Evolutionary conservation across 495 filamentous ascomycete genomes (phyloP).

Genomic region (Talaromyces wortmannii): DNA sequence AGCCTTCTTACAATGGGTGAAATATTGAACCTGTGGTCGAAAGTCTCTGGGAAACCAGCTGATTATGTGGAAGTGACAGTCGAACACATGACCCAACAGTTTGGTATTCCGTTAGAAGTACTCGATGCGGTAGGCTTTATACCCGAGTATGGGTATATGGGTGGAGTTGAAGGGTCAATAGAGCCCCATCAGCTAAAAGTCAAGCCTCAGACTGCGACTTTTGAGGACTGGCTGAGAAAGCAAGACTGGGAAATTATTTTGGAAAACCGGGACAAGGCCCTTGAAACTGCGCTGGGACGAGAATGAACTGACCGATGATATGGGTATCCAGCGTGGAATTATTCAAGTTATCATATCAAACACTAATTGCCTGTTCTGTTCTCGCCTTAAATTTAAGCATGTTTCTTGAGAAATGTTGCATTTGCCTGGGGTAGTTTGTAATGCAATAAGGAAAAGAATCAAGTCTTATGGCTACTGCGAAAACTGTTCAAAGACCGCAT

Average conservation of each 20-base stretch:
- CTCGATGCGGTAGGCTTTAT: conserved; percentile 23
- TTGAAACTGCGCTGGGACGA: too few relatives aligned
- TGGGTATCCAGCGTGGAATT: too few relatives aligned
- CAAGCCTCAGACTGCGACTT: conserved; percentile 14
- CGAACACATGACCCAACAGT: conserved; percentile 22
- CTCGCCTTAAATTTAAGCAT: too few relatives aligned
- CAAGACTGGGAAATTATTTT: neutral
- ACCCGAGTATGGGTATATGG: conserved; percentile 33
- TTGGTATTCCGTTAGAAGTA: conserved; percentile 29
- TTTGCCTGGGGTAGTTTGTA: too few relatives aligned
- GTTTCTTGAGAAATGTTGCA: too few relatives aligned
- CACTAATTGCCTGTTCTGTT: too few relatives aligned
- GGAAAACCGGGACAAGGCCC: neutral
- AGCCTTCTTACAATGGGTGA: conserved; percentile 23
- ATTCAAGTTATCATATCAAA: too few relatives aligned
- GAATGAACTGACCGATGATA: too few relatives aligned
- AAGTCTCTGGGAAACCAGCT: conserved; percentile 21
- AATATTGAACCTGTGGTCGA: conserved; percentile 21
- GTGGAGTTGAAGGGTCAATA: conserved; percentile 21
- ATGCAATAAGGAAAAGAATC: too few relatives aligned
- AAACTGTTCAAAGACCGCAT: too few relatives aligned
- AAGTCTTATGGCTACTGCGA: too few relatives aligned
- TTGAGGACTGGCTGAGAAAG: conserved; percentile 22
- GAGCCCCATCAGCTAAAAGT: conserved; percentile 25
- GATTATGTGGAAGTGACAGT: conserved; percentile 15